phyloP scores from a whole-genome alignment of 2,329 filamentous ascomycete genomes.

The Colletotrichum graminicola region DNA sequence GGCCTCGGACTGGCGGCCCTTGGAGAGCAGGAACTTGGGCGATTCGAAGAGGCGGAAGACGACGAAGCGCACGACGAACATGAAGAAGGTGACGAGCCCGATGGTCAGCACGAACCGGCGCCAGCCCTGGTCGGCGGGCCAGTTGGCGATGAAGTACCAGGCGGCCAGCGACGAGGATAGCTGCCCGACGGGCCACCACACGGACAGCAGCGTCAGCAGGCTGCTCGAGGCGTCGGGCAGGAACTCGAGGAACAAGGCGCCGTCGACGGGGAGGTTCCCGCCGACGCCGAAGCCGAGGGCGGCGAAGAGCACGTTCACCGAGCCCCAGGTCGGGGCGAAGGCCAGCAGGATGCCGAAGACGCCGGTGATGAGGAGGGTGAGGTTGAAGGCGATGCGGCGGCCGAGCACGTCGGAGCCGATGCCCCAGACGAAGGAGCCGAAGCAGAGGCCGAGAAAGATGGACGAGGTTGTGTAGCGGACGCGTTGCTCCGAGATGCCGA shows the following conservation, averaged over 20 bases:
- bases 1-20: constrained; percentile 82
- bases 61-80: constrained; percentile 85
- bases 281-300: constrained; percentile 77
- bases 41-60: constrained; percentile 87
- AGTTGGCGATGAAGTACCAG: constrained; percentile 81
- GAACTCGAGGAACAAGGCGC: constrained; percentile 86
- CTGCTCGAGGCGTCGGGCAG: constrained; percentile 80
- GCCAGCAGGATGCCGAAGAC: constrained; percentile 80
- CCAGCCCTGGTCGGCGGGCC: constrained; percentile 79
- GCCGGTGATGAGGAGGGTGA: constrained; percentile 80
- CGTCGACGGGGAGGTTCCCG: constrained; percentile 83
- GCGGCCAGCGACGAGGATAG: constrained; percentile 78
- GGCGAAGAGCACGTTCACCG: constrained; percentile 70
- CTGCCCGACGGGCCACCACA: constrained; percentile 90
- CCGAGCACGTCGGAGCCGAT: constrained; percentile 83
- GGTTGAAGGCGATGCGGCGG: constrained; percentile 84
- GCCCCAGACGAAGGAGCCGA: constrained; percentile 86
- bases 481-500: constrained; percentile 75
- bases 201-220: constrained; percentile 82
- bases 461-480: constrained; percentile 86
- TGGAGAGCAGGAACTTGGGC: constrained; percentile 83
- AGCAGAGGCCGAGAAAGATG: constrained; percentile 80
- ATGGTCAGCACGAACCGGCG: constrained; percentile 79
- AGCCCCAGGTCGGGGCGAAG: constrained; percentile 75
- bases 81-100: constrained; percentile 78